Conservation (phyloP, 495 filamentous ascomycete genomes). For the Tetracladium marchalianum region DNA sequence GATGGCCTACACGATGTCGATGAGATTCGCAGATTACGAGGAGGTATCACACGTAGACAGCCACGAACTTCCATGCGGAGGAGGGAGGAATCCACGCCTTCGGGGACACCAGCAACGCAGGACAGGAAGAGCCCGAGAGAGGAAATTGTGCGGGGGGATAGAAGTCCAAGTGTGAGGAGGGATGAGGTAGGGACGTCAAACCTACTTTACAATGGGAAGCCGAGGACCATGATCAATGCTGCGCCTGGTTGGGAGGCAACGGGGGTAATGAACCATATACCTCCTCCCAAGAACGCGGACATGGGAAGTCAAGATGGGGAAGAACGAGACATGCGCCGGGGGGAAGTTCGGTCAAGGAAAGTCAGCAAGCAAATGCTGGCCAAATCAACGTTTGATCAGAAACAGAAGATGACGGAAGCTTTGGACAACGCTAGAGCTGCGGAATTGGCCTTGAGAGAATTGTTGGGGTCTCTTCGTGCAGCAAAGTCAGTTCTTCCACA, state of each 20-base stretch:
- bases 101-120: slow-evolving; percentile 26
- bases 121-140: slow-evolving; percentile 13
- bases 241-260: slow-evolving; percentile 57
- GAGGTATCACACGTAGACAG: slow-evolving; percentile 74
- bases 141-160: slow-evolving; percentile 13
- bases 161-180: slow-evolving; percentile 14
- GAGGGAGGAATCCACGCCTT: slow-evolving; percentile 37
- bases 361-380: slow-evolving; percentile 34
- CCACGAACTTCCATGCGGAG: slow-evolving; percentile 48
- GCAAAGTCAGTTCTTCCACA: slow-evolving; percentile 52
- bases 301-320: slow-evolving; percentile 15
- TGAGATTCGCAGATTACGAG: slow-evolving; percentile 70
- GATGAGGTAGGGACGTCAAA: slow-evolving; percentile 6
- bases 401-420: slow-evolving; percentile 47
- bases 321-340: slow-evolving; percentile 17
- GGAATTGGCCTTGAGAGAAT: slow-evolving; percentile 75
- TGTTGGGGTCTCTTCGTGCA: slow-evolving; percentile 67
- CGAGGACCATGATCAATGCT: slow-evolving; percentile 10
- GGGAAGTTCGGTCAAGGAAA: slow-evolving; percentile 14
- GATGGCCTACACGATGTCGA: slow-evolving; percentile 85
- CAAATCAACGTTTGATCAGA: slow-evolving; percentile 48
- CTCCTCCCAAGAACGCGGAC: slow-evolving; percentile 23
- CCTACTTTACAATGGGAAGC: slow-evolving; percentile 10
- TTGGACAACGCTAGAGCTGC: slow-evolving; percentile 66
- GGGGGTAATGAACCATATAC: slow-evolving; percentile 72